Percentiles rank a stretch among this genome's conserved stretches.
These are phyloP conservation scores for Fistulifera pelliculosa DNA, from an alignment of 108 stramenopile species.

Conservation along the genomic window DNA sequence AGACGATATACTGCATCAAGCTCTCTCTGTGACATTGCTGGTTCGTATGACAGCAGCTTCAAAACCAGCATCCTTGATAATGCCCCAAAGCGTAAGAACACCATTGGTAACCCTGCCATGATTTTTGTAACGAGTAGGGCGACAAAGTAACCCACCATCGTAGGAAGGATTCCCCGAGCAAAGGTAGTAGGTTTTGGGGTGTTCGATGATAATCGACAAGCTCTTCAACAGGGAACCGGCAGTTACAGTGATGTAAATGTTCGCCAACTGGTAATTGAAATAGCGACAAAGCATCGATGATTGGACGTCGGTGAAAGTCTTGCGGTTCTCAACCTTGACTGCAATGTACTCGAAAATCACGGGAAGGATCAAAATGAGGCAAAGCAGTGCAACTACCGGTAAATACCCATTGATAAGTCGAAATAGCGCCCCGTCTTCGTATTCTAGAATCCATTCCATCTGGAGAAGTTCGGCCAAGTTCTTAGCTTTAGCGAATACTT, in stretches of 20 bases:
- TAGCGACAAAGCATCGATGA: constrained; percentile 71
- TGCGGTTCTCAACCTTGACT: constrained; percentile 62
- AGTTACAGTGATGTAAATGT: constrained; percentile 83
- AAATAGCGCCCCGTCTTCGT: constrained; percentile 43
- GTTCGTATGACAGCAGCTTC: constrained; percentile 42
- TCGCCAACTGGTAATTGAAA: constrained; percentile 86
- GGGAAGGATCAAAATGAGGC: constrained; percentile 68
- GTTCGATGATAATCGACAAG: constrained; percentile 32
- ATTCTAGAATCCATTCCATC: constrained; percentile 47
- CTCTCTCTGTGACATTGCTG: constrained; percentile 67
- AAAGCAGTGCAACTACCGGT: constrained; percentile 76
- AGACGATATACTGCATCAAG: constrained; percentile 10
- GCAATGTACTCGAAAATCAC: constrained; percentile 71
- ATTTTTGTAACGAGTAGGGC: constrained; percentile 81
- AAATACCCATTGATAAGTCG: constrained; percentile 84
- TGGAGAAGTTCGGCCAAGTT: constrained; percentile 43
- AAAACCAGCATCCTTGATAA: constrained; percentile 49
- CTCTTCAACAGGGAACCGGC: constrained; percentile 71
- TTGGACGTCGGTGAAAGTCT: constrained; percentile 73
- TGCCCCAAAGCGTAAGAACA: constrained; percentile 65
- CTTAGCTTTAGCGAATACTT: constrained; percentile 73
- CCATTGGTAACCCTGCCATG: constrained; percentile 75
- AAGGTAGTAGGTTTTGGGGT: constrained; percentile 50
- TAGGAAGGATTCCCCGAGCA: constrained; percentile 70
- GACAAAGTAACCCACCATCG: constrained; percentile 83